Evolutionary conservation across 306 rosid genomes (phyloP).

Genomic region (Vigna unguiculata): DNA sequence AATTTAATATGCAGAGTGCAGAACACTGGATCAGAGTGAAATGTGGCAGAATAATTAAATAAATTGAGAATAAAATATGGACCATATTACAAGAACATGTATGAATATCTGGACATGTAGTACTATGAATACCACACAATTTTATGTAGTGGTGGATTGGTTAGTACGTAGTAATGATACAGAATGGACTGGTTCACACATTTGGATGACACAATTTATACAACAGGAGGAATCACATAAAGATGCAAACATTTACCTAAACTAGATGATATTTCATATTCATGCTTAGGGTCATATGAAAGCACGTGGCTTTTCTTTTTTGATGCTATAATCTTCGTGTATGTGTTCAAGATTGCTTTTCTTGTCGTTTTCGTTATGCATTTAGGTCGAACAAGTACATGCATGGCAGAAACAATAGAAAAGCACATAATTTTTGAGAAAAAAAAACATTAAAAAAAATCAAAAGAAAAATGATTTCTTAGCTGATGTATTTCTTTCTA

Average conservation of each 20-base stretch:
- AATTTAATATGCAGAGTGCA: not conserved
- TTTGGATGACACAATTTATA: not conserved
- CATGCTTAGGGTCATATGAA: not conserved
- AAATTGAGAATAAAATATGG: not conserved
- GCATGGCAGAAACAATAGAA: not conserved
- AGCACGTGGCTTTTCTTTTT: not conserved
- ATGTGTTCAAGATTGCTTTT: constrained; percentile 11
- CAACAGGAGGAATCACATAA: not conserved
- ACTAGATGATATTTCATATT: not conserved
- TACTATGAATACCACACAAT: not conserved
- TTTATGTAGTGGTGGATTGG: not conserved
- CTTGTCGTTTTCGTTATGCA: constrained; percentile 17
- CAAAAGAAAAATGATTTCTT: not conserved
- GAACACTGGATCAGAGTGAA: not conserved
- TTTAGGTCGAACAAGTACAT: constrained; percentile 3
- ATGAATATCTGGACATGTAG: not conserved
- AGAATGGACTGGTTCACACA: not conserved
- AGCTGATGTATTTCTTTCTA: not conserved
- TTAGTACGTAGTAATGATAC: not conserved
- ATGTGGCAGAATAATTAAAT: not conserved
- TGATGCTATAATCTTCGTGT: not conserved
- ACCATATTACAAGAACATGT: not conserved
- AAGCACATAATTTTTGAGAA: not conserved
- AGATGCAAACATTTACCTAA: not conserved
- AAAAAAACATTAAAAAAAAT: not conserved